Evolutionary conservation across 306 rosid species (phyloP), one percentile per base, ranked within the genome.

Genomic region (Ochetophila trinervis): DNA sequence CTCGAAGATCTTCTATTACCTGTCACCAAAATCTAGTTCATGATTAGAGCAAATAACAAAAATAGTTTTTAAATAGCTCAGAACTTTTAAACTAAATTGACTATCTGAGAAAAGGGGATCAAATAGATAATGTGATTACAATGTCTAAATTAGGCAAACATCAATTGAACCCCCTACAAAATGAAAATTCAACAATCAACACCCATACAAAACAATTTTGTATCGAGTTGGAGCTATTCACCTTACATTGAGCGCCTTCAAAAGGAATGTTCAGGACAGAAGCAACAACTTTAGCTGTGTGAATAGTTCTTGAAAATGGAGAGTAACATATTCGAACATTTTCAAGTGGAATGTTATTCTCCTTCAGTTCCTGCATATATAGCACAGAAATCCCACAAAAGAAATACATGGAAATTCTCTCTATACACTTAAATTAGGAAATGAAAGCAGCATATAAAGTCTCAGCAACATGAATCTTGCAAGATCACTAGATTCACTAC

Each of bases 271-370:
- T 76, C 74, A 87, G 62, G 12, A 61, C 74, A 42, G 86, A 67
- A 12, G 95, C 87, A 71, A 88, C 83, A 52, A 82, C 77, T 65
- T 73, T 62, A 3, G 96, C 93, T 0, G 96, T 89, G 62, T 85
- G 91, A 21, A 2, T 67, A 22, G 98, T 89, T 84, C 97, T 89
- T 42, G 97, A 84, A 83, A 92, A 89, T 6, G 95, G 96, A 10
- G 95, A 89, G 74, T 85, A 85, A 74, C 86, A 86, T 76, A 92
- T 85, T 69, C 88, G 85, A 50, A 92, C 84, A 72, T 72, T 74
- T 36, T 85, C 79, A 57, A 82, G 65, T n/a, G 80, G 68, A 63
- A 86, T 60, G 52, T 61, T 64, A 50, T 79, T 76, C 55, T 76
- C 81, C 74, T 82, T 85, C 62, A 87, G 78, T 47, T 72, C 88